Base-by-base conservation (phyloP, 352 stramenopile species). In the Globisporangium nodosum region DNA sequence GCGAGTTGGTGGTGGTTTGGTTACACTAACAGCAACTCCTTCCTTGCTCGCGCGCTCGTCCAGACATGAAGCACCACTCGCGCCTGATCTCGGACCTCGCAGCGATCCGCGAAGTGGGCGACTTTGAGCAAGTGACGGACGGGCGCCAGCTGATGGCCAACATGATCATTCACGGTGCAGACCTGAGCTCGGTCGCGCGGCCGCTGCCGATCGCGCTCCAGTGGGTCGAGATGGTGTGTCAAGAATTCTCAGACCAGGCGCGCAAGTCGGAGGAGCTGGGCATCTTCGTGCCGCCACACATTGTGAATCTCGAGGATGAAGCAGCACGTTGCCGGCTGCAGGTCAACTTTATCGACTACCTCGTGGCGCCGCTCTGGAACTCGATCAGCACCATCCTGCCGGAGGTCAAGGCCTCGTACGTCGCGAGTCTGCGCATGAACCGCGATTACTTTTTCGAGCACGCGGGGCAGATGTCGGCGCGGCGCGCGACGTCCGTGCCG, bases 291-390 rank as follows among this genome's bases (percentile, higher is more conserved):
- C 69, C 80, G 11, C 83, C 81, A 11, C 84, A 94, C 58, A 85
- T 95, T 31, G 64, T 85, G 53, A 87, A 89, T 39, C 56, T 92
- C 56, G 72, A 92, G n/a, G 75, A 89, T 35, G 77, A 90, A 54
- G 68, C 61, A 3, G 77, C 71, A 30, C 78, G 78, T 27, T 85
- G 64, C 43, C 78, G 78, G 5, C 59, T 92, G 39, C 80, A 92
- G 55, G 81, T 92, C 58, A 92, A 92, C 67, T 92, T 92, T 53
- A 88, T 92, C 64, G 81, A 92, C 65, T 92, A 92, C 65, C 73
- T 92, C 48, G 82, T 92, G 37, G 68, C 77, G 16, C 82, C 82
- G 48, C 60, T 92, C 24, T 92, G 82, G 82, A 81, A 73, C 39
- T 54, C 78, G 2, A 82, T 92, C 50, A 68, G 68, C 11, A 52